These are phyloP conservation scores for Picochlorum sp. DNA, from an alignment of 139 green algal genomes.

Conservation along the genomic window DNA sequence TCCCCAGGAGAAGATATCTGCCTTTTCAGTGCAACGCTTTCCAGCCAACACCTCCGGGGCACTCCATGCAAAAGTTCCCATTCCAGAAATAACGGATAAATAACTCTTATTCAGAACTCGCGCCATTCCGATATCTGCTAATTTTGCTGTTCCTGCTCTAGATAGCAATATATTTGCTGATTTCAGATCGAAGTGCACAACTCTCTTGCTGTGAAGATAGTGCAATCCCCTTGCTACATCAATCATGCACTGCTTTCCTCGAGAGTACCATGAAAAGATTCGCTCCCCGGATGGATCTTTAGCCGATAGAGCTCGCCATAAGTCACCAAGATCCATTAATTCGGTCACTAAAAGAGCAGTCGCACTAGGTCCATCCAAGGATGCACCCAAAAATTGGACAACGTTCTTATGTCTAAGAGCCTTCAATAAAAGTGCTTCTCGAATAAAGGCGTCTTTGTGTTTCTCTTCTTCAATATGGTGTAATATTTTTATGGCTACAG, in stretches of 20 bases:
- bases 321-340: constrained; percentile 27
- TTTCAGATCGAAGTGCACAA: constrained; percentile 38
- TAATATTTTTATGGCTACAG: constrained; percentile 63
- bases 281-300: constrained; percentile 4
- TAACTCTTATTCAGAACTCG: constrained; percentile 30
- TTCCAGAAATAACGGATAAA: constrained; percentile 8
- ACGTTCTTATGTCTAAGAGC: constrained; percentile 19
- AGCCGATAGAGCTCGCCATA: constrained; percentile 24
- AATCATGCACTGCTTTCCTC: constrained; percentile 13
- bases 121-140: constrained; percentile 29
- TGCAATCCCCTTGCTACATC: constrained; percentile 26
- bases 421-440: constrained; percentile 24
- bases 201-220: constrained; percentile 20
- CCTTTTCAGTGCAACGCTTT: constrained; percentile 12
- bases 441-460: constrained; percentile 12
- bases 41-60: constrained; percentile 30
- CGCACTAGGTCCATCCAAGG: constrained; percentile 3
- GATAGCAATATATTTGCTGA: constrained; percentile 30
- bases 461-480: constrained; percentile 9
- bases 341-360: constrained; percentile 33
- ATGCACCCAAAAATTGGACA: constrained; percentile 29
- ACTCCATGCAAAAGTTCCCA: constrained; percentile 27
- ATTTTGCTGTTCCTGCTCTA: constrained; percentile 16
- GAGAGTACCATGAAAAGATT: constrained; percentile 22
- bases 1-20: constrained; percentile 29